Percentiles rank a stretch among this genome's conserved stretches.
Conservation (phyloP, 352 stramenopile genomes). For the Phytophthora citrophthora region DNA sequence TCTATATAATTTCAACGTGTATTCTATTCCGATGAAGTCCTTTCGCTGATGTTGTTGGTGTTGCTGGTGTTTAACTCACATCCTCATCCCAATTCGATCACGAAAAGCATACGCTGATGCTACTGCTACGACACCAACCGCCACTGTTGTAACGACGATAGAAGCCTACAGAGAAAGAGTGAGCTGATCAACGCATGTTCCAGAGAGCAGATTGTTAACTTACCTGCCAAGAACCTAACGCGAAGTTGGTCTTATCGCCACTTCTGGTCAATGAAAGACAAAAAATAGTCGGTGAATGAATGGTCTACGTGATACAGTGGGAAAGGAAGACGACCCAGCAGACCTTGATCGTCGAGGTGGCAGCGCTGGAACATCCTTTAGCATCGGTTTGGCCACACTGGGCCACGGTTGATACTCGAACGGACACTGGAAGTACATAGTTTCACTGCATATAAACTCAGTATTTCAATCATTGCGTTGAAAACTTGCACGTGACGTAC, state of each 20-base stretch:
- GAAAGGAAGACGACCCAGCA: neutral
- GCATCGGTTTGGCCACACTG: slow-evolving; percentile 30
- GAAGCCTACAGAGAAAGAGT: slow-evolving; percentile 29
- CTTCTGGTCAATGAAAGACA: slow-evolving; percentile 7
- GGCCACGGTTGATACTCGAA: slow-evolving; percentile 45
- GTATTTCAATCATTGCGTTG: no score
- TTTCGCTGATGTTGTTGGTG: neutral
- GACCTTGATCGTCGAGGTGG: slow-evolving; percentile 34
- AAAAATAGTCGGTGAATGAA: neutral
- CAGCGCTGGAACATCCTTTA: slow-evolving; percentile 33
- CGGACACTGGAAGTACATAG: slow-evolving; percentile 46
- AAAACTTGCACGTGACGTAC: slow-evolving; percentile 25
- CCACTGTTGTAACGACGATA: slow-evolving; percentile 32
- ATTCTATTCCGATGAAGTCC: slow-evolving; percentile 29
- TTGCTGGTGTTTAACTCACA: slow-evolving; percentile 24
- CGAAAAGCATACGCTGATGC: slow-evolving; percentile 41
- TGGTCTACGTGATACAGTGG: neutral
- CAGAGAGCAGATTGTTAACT: neutral
- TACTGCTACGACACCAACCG: slow-evolving; percentile 39
- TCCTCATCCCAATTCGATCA: slow-evolving; percentile 27
- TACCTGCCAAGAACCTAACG: slow-evolving; percentile 35
- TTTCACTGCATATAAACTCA: slow-evolving; percentile 16
- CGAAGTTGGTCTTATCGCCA: slow-evolving; percentile 14
- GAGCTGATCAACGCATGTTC: slow-evolving; percentile 1
- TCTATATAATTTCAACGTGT: slow-evolving; percentile 31